Conservation (phyloP, 1,284 basidiomycete species). For the Ustilago bromivora region DNA sequence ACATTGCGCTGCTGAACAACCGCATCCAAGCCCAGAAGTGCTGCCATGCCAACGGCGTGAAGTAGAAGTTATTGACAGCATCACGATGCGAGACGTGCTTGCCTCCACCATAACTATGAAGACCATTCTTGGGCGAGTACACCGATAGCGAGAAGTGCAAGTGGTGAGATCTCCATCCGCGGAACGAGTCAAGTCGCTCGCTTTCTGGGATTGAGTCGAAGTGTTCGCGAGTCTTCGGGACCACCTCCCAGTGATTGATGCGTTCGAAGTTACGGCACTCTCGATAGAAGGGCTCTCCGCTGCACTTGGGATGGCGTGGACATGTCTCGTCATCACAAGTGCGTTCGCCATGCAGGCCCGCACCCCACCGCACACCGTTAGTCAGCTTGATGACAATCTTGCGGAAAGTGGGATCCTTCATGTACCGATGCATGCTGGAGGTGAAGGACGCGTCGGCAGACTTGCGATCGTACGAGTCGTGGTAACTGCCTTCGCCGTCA, state of each 20-base stretch:
- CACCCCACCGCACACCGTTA: constrained; percentile 90
- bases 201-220: constrained; percentile 69
- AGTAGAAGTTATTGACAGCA: constrained; percentile 80
- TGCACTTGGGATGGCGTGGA: constrained; percentile 72
- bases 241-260: constrained; percentile 83
- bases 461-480: constrained; percentile 41
- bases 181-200: constrained; percentile 79
- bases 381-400: constrained; percentile 75
- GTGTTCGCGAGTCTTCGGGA: constrained; percentile 74
- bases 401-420: constrained; percentile 54
- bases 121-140: constrained; percentile 73
- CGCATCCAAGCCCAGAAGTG: constrained; percentile 94
- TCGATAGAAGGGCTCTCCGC: constrained; percentile 78
- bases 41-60: constrained; percentile 86
- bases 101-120: constrained; percentile 58
- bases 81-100: constrained; percentile 15
- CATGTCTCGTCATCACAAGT: constrained; percentile 83
- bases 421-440: constrained; percentile 51
- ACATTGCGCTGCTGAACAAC: constrained; percentile 83
- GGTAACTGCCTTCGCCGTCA: constrained; percentile 31
- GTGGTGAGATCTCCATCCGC: constrained; percentile 91
- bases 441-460: constrained; percentile 27
- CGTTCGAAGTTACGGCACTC: constrained; percentile 86
- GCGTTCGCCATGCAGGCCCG: constrained; percentile 86
- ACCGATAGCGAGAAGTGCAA: constrained; percentile 92